A percentile compares a stretch with the other conserved stretches of the same genome.
Evolutionary conservation across 495 filamentous ascomycete genomes (phyloP).

Genomic region (Penicillium turbatum): DNA sequence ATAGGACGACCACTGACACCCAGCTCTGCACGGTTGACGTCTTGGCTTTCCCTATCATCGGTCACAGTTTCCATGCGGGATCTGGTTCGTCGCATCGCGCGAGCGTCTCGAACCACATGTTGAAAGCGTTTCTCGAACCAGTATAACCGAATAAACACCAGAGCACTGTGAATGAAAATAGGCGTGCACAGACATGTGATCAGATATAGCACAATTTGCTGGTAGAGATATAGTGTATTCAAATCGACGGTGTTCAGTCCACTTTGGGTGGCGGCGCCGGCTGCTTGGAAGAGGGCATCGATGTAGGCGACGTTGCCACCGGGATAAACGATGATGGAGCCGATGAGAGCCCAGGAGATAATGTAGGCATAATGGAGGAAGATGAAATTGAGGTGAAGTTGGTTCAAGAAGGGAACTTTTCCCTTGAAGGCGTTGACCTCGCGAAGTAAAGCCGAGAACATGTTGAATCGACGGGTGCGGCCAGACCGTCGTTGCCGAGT

Average conservation of each 20-base stretch:
- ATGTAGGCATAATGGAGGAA: constrained; percentile 84
- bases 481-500: constrained; percentile 11
- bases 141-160: constrained; percentile 88
- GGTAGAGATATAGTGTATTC: constrained; percentile 69
- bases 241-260: constrained; percentile 85
- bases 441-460: constrained; percentile 31
- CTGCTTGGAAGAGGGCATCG: constrained; percentile 82
- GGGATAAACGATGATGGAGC: constrained; percentile 73
- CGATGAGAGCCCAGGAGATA: constrained; percentile 60
- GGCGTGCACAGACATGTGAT: constrained; percentile 75
- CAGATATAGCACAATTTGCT: constrained; percentile 70
- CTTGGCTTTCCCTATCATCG: constrained; percentile 43
- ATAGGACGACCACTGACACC: constrained; percentile 72
- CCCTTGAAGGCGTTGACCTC: constrained; percentile 19
- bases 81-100: constrained; percentile 50
- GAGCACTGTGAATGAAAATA: constrained; percentile 80
- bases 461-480: constrained; percentile 17
- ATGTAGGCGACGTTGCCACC: constrained; percentile 64
- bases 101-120: constrained; percentile 61
- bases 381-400: constrained; percentile 77
- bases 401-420: constrained; percentile 32
- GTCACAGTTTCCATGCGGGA: constrained; percentile 55
- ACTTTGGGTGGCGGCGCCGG: constrained; percentile 80
- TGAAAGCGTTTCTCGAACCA: constrained; percentile 98
- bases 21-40: constrained; percentile 51